A percentile compares a stretch with the other conserved stretches of the same genome.
These are phyloP conservation scores for Globisporangium recalcitrans DNA, from an alignment of 352 stramenopile genomes.

Conservation along the genomic window DNA sequence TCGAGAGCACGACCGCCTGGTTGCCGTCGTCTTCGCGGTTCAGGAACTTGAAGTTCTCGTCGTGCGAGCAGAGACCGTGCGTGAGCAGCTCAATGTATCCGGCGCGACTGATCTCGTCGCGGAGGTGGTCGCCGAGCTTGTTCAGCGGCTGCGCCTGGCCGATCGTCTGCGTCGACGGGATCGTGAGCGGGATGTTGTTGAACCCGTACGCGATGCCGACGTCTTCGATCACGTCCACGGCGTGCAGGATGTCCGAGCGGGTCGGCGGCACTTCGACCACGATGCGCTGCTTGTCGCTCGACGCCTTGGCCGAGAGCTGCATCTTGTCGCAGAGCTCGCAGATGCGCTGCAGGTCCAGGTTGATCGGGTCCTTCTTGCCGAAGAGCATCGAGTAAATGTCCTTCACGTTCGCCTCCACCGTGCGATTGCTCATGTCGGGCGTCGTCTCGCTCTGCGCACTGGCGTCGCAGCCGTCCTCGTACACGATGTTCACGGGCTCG, in stretches of 20 bases:
- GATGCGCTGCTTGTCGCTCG: slow-evolving; percentile 65
- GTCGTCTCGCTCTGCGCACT: slow-evolving; percentile 76
- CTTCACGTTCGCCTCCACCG: slow-evolving; percentile 79
- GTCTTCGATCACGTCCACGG: slow-evolving; percentile 99
- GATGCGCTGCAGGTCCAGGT: slow-evolving; percentile 87
- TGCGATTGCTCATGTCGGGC: slow-evolving; percentile 90
- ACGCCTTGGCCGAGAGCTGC: slow-evolving; percentile 90
- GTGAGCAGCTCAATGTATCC: slow-evolving; percentile 98
- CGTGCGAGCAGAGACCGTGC: slow-evolving; percentile 94
- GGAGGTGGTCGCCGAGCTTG: slow-evolving; percentile 95
- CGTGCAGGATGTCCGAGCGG: slow-evolving; percentile 97
- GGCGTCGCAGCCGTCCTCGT: slow-evolving; percentile 86
- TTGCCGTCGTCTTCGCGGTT: slow-evolving; percentile 77
- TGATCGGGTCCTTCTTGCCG: slow-evolving; percentile 58
- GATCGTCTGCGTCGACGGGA: slow-evolving; percentile 94
- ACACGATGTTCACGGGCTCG: slow-evolving; percentile 96
- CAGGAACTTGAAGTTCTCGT: slow-evolving; percentile 97
- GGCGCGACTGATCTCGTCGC: slow-evolving; percentile 96
- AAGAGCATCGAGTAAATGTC: slow-evolving; percentile 89
- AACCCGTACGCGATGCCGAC: slow-evolving; percentile 99
- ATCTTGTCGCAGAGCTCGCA: slow-evolving; percentile 97
- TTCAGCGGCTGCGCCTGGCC: slow-evolving; percentile 96
- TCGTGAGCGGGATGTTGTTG: slow-evolving; percentile 97
- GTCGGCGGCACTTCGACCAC: slow-evolving; percentile 95
- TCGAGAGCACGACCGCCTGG: slow-evolving; percentile 93